Conservation (phyloP, 2,329 filamentous ascomycete species). For the Chaetomium olivaceum region DNA sequence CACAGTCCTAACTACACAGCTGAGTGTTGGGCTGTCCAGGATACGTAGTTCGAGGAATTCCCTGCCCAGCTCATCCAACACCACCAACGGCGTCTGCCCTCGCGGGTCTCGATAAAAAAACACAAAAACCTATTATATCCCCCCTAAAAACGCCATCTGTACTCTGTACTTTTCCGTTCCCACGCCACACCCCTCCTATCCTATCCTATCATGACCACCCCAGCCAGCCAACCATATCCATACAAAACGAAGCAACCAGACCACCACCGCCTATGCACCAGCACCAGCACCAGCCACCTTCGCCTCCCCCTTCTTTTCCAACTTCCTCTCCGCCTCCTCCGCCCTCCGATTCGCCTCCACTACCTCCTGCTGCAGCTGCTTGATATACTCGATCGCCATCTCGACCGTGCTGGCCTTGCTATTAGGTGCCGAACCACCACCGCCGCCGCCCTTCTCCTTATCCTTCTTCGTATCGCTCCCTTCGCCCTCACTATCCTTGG, state of each 20-base stretch:
- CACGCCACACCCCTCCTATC: background rate
- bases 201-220: background rate
- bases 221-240: background rate
- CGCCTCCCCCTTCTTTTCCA: conserved; percentile 37
- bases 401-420: conserved; percentile 99
- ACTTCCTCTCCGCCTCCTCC: conserved; percentile 63
- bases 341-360: conserved; percentile 64
- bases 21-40: background rate
- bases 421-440: conserved; percentile 59
- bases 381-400: conserved; percentile 93
- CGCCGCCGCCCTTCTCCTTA: conserved; percentile 44
- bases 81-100: background rate
- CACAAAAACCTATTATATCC: background rate
- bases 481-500: conserved; percentile 45
- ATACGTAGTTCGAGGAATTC: background rate
- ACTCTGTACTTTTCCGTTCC: conserved; percentile 4
- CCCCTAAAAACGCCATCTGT: conserved; percentile 5
- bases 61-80: background rate
- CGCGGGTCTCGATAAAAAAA: background rate
- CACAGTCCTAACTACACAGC: background rate
- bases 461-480: conserved; percentile 46
- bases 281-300: background rate
- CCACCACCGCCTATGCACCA: background rate
- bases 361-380: conserved; percentile 73
- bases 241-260: background rate